Base-by-base conservation (phyloP, 495 filamentous ascomycete genomes). In the Polyplosphaeria fusca region DNA sequence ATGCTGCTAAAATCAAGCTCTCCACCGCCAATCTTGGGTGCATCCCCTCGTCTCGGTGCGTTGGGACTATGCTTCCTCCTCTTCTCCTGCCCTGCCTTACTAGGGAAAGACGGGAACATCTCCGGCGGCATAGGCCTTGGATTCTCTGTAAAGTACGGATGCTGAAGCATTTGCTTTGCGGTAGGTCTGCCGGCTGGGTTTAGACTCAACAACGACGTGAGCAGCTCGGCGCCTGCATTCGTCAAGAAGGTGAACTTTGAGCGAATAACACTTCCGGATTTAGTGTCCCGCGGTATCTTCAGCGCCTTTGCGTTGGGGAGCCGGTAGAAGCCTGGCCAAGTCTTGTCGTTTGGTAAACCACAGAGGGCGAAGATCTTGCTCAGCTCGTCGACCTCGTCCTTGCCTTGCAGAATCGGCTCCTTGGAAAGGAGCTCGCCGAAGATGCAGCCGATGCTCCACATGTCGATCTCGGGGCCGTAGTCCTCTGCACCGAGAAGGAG, bases 371-470 rank as follows among this genome's bases (percentile, higher is more conserved):
- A 95, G 71, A 96, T 95, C 74, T 79, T 49, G 50, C 13, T 79
- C 2, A 88, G 71, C 65, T 96, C 84, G 67, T 96, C 91, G 28
- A 96, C 91, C 70, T 97, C 93, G 71, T 93, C 96, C 69, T 88
- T 91, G 30, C 93, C 93, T 70, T 93, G 89, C 0, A 98, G 72
- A 22, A 97, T 23, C 1, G 68, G 89, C 55, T 91, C 85, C 53
- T 89, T 89, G 45, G 79, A 83, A 3, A 96, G 75, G 4, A 98
- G 80, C 71, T 98, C 92, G 50, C 86, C 93, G 69, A 98, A 96
- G 66, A 98, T 93, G 74, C 93, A 98, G 12, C 93, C 93, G 7
- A 96, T 75, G 71, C 87, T 91, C 93, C 93, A 98, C 79, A 96
- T 85, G 73, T 98, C 93, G 54, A 98, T 78, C 59, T 86, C 83